Evolutionary conservation across 768 basidiomycete genomes (phyloP).

Genomic region (Lyophyllum shimeji): DNA sequence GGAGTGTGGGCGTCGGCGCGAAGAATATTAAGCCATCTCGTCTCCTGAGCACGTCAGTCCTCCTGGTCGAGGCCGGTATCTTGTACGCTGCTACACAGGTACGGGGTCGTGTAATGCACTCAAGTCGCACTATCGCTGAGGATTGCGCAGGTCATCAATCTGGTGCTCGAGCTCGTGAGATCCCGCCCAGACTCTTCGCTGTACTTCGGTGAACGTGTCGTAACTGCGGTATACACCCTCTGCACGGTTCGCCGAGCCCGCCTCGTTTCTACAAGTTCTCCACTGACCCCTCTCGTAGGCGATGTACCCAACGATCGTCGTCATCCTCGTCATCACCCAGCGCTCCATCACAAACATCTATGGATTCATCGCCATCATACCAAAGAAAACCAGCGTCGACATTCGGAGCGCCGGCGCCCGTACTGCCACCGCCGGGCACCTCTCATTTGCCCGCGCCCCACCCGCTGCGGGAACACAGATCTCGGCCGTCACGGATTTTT

Average conservation of each 20-base stretch:
- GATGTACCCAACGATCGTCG: not conserved
- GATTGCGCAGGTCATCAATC: conserved; percentile 7
- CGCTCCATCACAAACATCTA: conserved; percentile 13
- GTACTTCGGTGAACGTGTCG: conserved; percentile 9
- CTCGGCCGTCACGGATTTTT: not conserved
- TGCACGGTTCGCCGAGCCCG: conserved; percentile 5
- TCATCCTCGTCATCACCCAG: conserved; percentile 8
- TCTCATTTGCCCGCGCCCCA: conserved; percentile 3
- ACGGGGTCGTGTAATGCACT: not conserved
- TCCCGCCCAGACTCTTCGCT: conserved; percentile 9
- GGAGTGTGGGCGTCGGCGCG: not conserved
- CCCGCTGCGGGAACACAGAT: conserved; percentile 2
- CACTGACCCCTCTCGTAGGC: not conserved
- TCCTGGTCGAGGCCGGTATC: conserved; percentile 11
- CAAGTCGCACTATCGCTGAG: not conserved
- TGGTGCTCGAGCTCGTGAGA: conserved; percentile 11
- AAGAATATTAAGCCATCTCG: not conserved
- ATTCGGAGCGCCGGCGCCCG: conserved; percentile 6
- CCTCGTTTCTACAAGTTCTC: not conserved
- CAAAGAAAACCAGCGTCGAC: not conserved
- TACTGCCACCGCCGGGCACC: conserved; percentile 10
- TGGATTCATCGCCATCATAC: conserved; percentile 2
- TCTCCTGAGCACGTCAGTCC: not conserved
- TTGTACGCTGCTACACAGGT: conserved; percentile 11
- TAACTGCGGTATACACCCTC: conserved; percentile 12